Evolutionary conservation across 1,284 basidiomycete species (phyloP).

Genomic region (Kalmanozyma brasiliensis): DNA sequence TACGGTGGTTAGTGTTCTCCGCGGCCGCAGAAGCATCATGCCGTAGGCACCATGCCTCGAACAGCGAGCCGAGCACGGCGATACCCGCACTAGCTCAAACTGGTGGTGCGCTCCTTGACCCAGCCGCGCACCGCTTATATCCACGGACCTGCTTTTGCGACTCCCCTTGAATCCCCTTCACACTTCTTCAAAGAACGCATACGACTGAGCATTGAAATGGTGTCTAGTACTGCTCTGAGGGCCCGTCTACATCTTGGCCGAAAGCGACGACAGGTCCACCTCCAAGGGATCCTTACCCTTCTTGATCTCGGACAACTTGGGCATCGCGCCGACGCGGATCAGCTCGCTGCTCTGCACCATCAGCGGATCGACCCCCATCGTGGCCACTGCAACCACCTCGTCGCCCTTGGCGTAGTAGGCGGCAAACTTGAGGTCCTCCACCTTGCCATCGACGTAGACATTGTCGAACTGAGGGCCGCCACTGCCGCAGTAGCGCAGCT

Average conservation of each 20-base stretch:
- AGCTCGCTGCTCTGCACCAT: conserved; percentile 85
- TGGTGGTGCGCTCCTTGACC: too few relatives aligned
- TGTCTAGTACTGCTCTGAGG: too few relatives aligned
- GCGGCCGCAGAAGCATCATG: too few relatives aligned
- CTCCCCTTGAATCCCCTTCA: background rate
- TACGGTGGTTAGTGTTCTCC: too few relatives aligned
- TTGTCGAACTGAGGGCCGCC: conserved; percentile 77
- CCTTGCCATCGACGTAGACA: conserved; percentile 80
- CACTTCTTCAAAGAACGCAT: too few relatives aligned
- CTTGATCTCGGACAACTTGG: conserved; percentile 79
- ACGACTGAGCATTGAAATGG: too few relatives aligned
- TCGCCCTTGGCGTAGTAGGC: conserved; percentile 83
- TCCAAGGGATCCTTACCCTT: conserved; percentile 68
- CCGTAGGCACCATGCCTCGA: too few relatives aligned
- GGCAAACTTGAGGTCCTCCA: conserved; percentile 74
- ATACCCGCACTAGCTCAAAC: too few relatives aligned
- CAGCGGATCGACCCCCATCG: conserved; percentile 85
- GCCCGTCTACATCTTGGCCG: conserved; percentile 43
- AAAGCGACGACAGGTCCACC: conserved; percentile 26
- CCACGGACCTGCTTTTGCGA: conserved; percentile 2
- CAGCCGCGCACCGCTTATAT: too few relatives aligned
- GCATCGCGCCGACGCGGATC: conserved; percentile 82
- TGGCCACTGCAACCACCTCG: conserved; percentile 83
- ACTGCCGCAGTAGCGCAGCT: conserved; percentile 83
- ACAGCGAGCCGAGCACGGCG: too few relatives aligned